Base-by-base conservation (phyloP, 768 basidiomycete genomes). In the Lenzites betulinus region DNA sequence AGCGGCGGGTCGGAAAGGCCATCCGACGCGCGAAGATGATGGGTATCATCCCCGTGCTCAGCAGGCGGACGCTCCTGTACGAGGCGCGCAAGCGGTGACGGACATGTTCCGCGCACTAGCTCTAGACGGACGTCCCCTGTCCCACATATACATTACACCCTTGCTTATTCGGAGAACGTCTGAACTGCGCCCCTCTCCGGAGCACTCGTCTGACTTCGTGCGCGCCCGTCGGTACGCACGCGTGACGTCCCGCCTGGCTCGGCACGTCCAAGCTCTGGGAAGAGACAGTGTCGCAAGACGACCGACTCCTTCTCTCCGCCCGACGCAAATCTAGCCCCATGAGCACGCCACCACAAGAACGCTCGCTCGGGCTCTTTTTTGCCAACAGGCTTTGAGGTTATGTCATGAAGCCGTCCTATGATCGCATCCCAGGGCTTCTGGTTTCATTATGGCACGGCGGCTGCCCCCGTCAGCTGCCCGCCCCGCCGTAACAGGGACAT, bases 1-100 rank as follows among this genome's bases (percentile, higher is more conserved):
- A 97, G 72, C 82, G 92, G 44, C 79, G 80, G 61, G 66, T 97
- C 4, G 90, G 85, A 60, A 93, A 93, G 74, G 91, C 94, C 44
- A 88, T 97, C 59, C 86, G 90, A 46, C 79, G 95, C 60, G 90
- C 95, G 59, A 92, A 89, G 76, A 88, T 88, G 81, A 95, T 96
- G 91, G 95, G 95, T 41, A 70, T 93, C 58, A 83, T 96, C 54
- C 90, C 93, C 4, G 64, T 76, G 23, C 65, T 66, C 51, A 70
- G 69, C 52, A 64, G 52, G 43, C 58, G 63, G 49, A 38, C 51
- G 13, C 48, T 64, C 22, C 39, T 50, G 26, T 20, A 12, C n/a
- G 36, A 60, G 23, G 13, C 13, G n/a, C 11, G 22, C 51, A 54
- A 26, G 41, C 28, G 13, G 30, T 50, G 52, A 43, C 35, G 13